A percentile compares a stretch with the other conserved stretches of the same genome.
Conservation (phyloP, 441 rosid genomes). For the Adansonia rubrostipa region DNA sequence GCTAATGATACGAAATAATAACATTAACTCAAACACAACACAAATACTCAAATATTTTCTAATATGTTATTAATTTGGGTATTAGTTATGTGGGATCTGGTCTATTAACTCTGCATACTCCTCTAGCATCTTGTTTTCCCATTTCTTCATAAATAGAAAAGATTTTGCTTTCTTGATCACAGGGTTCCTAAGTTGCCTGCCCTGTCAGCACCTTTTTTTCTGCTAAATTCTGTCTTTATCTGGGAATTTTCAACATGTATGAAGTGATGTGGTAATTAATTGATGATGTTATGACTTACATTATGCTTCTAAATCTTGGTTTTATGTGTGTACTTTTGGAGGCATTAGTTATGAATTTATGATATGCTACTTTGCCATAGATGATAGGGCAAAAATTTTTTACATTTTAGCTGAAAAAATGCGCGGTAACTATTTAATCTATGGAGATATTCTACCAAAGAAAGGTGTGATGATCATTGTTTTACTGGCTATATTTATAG, state of each 20-base stretch:
- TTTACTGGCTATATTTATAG: background rate
- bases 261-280: background rate
- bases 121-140: slow-evolving; percentile 16
- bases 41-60: slow-evolving; percentile 21
- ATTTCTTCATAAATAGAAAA: slow-evolving; percentile 10
- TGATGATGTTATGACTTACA: slow-evolving; percentile 19
- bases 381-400: background rate
- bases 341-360: slow-evolving; percentile 22
- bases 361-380: background rate
- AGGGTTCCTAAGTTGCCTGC: slow-evolving; percentile 28
- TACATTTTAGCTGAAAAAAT: background rate
- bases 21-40: too few relatives aligned
- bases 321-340: slow-evolving; percentile 13
- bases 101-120: slow-evolving; percentile 31
- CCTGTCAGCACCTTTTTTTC: slow-evolving; percentile 16
- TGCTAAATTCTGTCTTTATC: slow-evolving; percentile 13
- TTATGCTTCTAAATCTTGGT: slow-evolving; percentile 1
- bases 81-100: slow-evolving; percentile 43
- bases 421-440: background rate
- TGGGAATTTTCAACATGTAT: slow-evolving; percentile 7
- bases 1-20: too few relatives aligned
- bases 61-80: slow-evolving; percentile 24
- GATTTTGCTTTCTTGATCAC: slow-evolving; percentile 29
- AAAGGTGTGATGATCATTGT: background rate
- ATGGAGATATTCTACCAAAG: slow-evolving; percentile 4